Base-by-base conservation (phyloP, 768 basidiomycete species). In the Suillus paluster region DNA sequence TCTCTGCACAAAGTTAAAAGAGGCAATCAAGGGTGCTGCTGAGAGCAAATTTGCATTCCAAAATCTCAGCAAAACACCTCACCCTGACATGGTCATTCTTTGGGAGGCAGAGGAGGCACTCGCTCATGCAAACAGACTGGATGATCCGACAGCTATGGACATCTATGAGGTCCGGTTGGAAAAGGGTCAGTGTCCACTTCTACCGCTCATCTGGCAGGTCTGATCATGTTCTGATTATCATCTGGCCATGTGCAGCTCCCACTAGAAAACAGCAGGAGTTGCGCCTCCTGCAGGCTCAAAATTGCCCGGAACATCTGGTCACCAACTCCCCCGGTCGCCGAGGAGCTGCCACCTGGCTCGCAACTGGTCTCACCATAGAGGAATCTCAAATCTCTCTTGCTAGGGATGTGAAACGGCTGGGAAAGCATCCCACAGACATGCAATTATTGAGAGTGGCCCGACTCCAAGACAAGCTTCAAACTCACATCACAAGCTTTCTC, bases 101-200 rank as follows among this genome's bases (percentile, higher is more conserved):
- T 62, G 58, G 58, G 9, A 36, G 8, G 58, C 14, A 30, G 15
- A 45, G 27, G 61, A 59, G 48, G 30, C 15, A 4, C 2, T 19
- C 0, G 44, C 57, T 33, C n/a, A 45, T 1, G 19, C 15, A 4
- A 38, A 30, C 19, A 25, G 44, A 15, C 9, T 12, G 3, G 46
- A 34, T 1, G n/a, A 58, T 50, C 44, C 44, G 2, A 7, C 41
- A 15, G 38, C 57, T 5, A 59, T 62, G 61, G 61, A 62, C 21
- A 49, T 62, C 9, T 62, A 44, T 45, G 59, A 62, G 33, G 27
- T 62, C 41, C 27, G 11, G 42, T 23, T 59, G n/a, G 44, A 60
- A 21, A 60, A 60, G 53, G 59, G 59, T 52, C 21, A 19, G 58
- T 23, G 39, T 41, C 39, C 2, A 17, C 2, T 4, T 41, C 15